Base-by-base conservation (phyloP, 2,329 filamentous ascomycete genomes). In the Phaeomoniella chlamydospora region DNA sequence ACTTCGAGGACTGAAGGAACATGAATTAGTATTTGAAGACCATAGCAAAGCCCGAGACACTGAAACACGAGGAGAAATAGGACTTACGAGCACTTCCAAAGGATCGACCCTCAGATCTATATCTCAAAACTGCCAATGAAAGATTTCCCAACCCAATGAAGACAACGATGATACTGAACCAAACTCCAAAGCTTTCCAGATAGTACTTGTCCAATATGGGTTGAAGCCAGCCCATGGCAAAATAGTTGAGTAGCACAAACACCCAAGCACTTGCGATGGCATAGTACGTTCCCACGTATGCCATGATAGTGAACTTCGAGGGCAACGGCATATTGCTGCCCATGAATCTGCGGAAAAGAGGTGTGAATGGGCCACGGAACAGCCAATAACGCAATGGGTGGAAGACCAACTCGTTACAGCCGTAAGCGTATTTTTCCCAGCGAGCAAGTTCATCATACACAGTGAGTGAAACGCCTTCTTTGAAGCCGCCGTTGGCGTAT, bases 391-490 rank as follows among this genome's bases (percentile, higher is more conserved):
- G 70, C 41, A 88, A 64, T 3, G 82, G 83, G 51, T 88, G 71
- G 63, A 90, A 88, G 39, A 88, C 67, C 39, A 88, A 65, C 60
- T 87, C 82, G 54, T 81, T 83, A 58, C 83, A 87, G 26, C 82
- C 81, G 48, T 85, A 87, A 3, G 82, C 83, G 52, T 86, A 86
- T 58, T 88, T 88, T 52, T 88, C 82, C 82, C 83, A 88, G 39
- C 82, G 77, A 2, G 80, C 78, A 40, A 88, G 66, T 56, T 88
- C 83, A 56, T 88, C 82, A 51, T 88, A 86, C 6, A 88, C 80
- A 1, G 82, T 88, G 38, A 88, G 64, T 2, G 82, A 87, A 37
- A 88, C 82, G 44, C 83, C 82, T 53, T 88, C 82, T 48, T 83
- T 74, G 58, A 84, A 85, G 4, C 73, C 78, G 4, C 74, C 70